phyloP scores from a whole-genome alignment of 129 eudicot species.

The Centrapalus pauciflorus region DNA sequence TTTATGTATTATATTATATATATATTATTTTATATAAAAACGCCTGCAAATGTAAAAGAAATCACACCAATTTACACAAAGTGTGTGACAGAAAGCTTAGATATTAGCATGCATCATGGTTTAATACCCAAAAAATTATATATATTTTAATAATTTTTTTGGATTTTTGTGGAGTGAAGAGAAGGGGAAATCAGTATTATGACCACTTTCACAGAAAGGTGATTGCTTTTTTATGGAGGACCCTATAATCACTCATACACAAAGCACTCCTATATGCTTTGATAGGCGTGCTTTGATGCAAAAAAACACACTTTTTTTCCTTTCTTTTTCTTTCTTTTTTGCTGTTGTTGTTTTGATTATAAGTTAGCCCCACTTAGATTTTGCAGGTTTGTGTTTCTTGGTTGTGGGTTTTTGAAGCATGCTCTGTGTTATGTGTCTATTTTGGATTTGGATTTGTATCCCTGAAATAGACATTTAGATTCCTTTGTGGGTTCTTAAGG shows the following conservation, averaged over 20 bases:
- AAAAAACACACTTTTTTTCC: conserved; percentile 31
- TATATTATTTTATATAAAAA: too few species aligned
- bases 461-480: too few species aligned
- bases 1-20: conserved; percentile 3
- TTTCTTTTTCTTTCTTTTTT: conserved; percentile 18
- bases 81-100: conserved; percentile 34
- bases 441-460: conserved; percentile 54
- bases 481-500: conserved; percentile 19
- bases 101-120: conserved; percentile 31
- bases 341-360: conserved; percentile 38
- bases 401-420: conserved; percentile 74
- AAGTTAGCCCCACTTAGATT: conserved; percentile 77
- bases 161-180: conserved; percentile 36
- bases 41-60: conserved; percentile 68
- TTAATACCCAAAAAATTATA: background rate
- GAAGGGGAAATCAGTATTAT: conserved; percentile 27
- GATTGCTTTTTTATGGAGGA: conserved; percentile 55
- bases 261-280: conserved; percentile 75
- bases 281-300: conserved; percentile 97
- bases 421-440: conserved; percentile 43
- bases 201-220: conserved; percentile 76
- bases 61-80: conserved; percentile 36
- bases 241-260: conserved; percentile 50
- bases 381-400: conserved; percentile 76
- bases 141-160: conserved; percentile 13